phyloP scores from a whole-genome alignment of 2,329 filamentous ascomycete genomes.

The Scolecobasidium constrictum region DNA sequence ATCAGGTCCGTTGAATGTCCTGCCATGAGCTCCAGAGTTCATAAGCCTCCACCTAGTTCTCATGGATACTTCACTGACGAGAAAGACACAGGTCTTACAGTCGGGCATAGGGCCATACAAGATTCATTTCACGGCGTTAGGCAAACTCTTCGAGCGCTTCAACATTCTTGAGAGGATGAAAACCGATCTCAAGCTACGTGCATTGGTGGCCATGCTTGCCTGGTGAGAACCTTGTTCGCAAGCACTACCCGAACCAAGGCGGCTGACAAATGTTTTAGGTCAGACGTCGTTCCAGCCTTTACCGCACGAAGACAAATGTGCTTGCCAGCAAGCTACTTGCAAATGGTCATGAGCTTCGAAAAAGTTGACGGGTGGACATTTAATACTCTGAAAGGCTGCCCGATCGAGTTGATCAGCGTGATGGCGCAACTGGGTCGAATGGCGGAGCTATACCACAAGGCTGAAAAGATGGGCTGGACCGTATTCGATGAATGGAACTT shows the following conservation, averaged over 20 bases:
- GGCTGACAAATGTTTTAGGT: neutral
- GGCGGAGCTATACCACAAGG: neutral
- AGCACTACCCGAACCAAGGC: neutral
- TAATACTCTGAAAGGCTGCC: neutral
- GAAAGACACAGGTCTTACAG: neutral
- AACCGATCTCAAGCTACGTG: constrained; percentile 1
- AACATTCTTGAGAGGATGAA: neutral
- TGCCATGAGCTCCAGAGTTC: too few species aligned
- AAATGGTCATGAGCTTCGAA: neutral
- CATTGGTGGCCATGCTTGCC: constrained; percentile 1
- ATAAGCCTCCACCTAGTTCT: neutral
- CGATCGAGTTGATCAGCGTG: neutral
- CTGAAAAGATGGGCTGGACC: neutral
- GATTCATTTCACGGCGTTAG: neutral
- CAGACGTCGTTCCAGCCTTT: neutral
- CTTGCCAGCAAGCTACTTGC: neutral
- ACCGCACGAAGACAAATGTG: neutral
- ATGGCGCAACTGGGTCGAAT: neutral
- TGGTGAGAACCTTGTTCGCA: neutral
- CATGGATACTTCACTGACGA: neutral
- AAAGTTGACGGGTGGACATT: neutral
- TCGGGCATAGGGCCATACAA: neutral
- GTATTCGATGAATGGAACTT: neutral
- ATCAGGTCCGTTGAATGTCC: too few species aligned
- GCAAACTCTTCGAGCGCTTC: neutral